Evolutionary conservation across 2,329 filamentous ascomycete species (phyloP), one percentile per base, ranked within the genome.

Genomic region (Cytospora piceae): DNA sequence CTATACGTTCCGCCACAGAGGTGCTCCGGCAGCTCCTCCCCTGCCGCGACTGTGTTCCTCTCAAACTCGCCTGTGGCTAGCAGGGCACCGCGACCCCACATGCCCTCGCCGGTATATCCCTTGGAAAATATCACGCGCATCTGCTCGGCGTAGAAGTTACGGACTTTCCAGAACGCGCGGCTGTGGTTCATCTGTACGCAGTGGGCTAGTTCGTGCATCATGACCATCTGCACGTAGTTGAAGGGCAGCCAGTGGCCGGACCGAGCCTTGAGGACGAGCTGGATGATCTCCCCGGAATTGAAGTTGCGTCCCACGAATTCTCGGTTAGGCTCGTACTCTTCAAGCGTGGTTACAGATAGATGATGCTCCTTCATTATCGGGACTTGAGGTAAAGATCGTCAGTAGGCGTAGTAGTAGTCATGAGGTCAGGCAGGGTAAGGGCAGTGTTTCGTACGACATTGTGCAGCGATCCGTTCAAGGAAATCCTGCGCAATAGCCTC

Each of bases 131-230:
- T 79, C 1, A 71, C 81, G 68, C 87, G 85, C 85, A 96, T 87
- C 63, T 92, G 85, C 11, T 82, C 82, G 1, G 91, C 89, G 73
- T 91, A 95, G 52, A 81, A 78, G 75, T 95, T 91, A 56, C 92
- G 82, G 22, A 94, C 89, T 12, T 85, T 84, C 92, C 93, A 96
- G 73, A 96, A 96, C 2, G 86, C 87, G 63, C 86, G 84, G 1
- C 88, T 90, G 74, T 96, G 93, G 75, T 96, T 96, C 93, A 96
- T 96, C 74, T 96, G 90, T 76, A 92, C 90, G 82, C 91, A 94
- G 76, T 96, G 92, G 3, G 92, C 92, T 34, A 96, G 81, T 80
- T 95, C 92, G 75, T 96, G 93, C 87, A 96, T 94, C 93, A 96
- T 96, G 70, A 96, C 92, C 91, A 95, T 94, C 77, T 95, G 91